Conservation (phyloP, 495 filamentous ascomycete species). For the Aspergillus saccharolyticus region DNA sequence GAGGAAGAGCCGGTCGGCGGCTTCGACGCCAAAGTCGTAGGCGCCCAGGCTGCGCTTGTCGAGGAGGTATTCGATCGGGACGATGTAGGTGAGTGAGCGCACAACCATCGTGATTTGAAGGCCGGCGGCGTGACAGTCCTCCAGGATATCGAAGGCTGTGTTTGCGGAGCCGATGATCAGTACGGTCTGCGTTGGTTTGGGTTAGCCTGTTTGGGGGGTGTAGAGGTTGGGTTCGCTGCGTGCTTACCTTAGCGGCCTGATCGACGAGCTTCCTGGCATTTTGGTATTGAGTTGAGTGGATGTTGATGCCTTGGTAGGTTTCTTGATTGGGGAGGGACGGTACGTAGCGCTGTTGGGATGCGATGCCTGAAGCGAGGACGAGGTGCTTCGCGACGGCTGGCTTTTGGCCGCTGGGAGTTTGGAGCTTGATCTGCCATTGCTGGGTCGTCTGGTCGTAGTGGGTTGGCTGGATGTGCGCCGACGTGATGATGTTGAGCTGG, state of each 20-base stretch:
- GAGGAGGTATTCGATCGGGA: slow-evolving; percentile 23
- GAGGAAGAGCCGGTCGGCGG: slow-evolving; percentile 16
- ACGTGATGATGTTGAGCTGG: slow-evolving; percentile 30
- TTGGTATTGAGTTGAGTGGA: slow-evolving; percentile 35
- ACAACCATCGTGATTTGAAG: slow-evolving; percentile 39
- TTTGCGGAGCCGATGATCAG: slow-evolving; percentile 43
- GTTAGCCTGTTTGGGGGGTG: not conserved
- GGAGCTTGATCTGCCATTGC: slow-evolving; percentile 26
- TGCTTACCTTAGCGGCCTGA: slow-evolving; percentile 14
- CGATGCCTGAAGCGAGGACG: slow-evolving; percentile 31
- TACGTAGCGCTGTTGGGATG: slow-evolving; percentile 24
- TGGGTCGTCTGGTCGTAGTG: slow-evolving; percentile 20
- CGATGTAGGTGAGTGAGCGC: slow-evolving; percentile 29
- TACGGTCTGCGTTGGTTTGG: slow-evolving; percentile 22
- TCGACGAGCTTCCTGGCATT: slow-evolving; percentile 14
- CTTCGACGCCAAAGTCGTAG: slow-evolving; percentile 20
- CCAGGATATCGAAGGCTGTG: slow-evolving; percentile 43
- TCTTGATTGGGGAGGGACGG: slow-evolving; percentile 22
- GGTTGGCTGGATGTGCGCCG: slow-evolving; percentile 24
- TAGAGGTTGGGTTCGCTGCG: not conserved
- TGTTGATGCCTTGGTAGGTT: slow-evolving; percentile 27
- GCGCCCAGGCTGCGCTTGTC: slow-evolving; percentile 16
- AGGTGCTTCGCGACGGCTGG: slow-evolving; percentile 20
- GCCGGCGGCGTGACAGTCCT: slow-evolving; percentile 36
- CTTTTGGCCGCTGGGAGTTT: slow-evolving; percentile 13